Evolutionary conservation across 2,329 filamentous ascomycete genomes (phyloP).

Genomic region (Grosmannia huntii): DNA sequence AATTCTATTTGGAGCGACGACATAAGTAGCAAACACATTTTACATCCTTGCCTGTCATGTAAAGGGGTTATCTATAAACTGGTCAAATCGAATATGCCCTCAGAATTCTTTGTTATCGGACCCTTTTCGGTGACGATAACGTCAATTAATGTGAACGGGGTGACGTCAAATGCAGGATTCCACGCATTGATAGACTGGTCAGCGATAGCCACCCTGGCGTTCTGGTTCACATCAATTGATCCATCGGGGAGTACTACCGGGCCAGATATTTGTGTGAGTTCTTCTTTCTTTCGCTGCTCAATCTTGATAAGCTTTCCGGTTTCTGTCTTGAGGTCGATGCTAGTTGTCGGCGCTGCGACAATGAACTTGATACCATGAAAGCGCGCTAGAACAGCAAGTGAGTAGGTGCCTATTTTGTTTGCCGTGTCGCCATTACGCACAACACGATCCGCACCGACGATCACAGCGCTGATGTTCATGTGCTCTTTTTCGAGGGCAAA

Average conservation of each 20-base stretch:
- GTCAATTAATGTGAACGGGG: conserved; percentile 78
- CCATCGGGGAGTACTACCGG: conserved; percentile 54
- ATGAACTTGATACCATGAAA: conserved; percentile 88
- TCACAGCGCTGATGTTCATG: conserved; percentile 67
- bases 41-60: too few relatives aligned
- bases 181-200: conserved; percentile 70
- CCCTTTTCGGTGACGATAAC: conserved; percentile 89
- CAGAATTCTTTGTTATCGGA: conserved; percentile 61
- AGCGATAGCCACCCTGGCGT: conserved; percentile 68
- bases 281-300: conserved; percentile 69
- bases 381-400: conserved; percentile 77
- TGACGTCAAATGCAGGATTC: conserved; percentile 97
- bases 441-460: conserved; percentile 90
- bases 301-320: conserved; percentile 75
- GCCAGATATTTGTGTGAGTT: conserved; percentile 76
- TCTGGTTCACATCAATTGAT: conserved; percentile 46
- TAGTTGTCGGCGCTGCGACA: conserved; percentile 87
- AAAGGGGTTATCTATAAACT: too few relatives aligned
- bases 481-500: conserved; percentile 50
- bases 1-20: too few relatives aligned
- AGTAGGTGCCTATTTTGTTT: conserved; percentile 96
- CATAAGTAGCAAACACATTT: too few relatives aligned
- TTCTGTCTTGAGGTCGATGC: conserved; percentile 72
- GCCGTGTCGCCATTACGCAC: conserved; percentile 95
- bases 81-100: conserved; percentile 55